Evolutionary conservation across 2,329 filamentous ascomycete species (phyloP), one percentile per base, ranked within the genome.

Genomic region (Eurotiales sp.): DNA sequence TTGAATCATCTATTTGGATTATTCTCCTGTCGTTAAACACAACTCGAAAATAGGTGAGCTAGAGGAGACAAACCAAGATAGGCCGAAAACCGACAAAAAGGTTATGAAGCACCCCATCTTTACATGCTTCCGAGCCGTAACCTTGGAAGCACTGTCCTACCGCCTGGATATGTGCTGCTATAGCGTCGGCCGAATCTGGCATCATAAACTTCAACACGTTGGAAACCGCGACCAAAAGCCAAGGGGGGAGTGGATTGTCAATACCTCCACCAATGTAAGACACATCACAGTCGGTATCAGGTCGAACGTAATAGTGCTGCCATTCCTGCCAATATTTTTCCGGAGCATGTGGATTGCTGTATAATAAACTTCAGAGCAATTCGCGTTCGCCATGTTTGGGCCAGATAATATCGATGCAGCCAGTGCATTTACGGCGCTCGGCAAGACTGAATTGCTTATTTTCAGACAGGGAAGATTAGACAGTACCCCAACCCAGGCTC

Each of bases 51-150:
- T 6, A 12, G 8, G 25, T 6, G 14, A 14, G 14, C 29, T 8
- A 12, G 19, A 21, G 5, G 23, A 1, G 15, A 27, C 67, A 34
- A 58, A 72, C 72, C 25, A 74, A 56, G 5, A 70, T 55, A 6
- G 72, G 70, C n/a, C 72, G 58, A 43, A 70, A 70, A 0, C 71
- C 72, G 1, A 70, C 58, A 45, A 74, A 74, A 0, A 74, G 57
- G 29, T 60, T 62, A 40, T 75, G 71, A 0, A 67, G 55, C n/a
- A 64, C 51, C 1, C 68, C 71, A 2, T 60, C 60, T 3, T 56
- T 55, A 42, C 69, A 73, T 7, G 55, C 55, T 7, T 59, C 58
- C 0, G 71, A 65, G 0, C 57, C 52, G 17, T 63, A 61, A 1
- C 62, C 53, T 46, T 67, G 59, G 42, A 75, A 66, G 8, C 73